Percentiles rank a stretch among this genome's conserved stretches.
Conservation (phyloP, 2,329 filamentous ascomycete species). For the Fusarium xylarioides region DNA sequence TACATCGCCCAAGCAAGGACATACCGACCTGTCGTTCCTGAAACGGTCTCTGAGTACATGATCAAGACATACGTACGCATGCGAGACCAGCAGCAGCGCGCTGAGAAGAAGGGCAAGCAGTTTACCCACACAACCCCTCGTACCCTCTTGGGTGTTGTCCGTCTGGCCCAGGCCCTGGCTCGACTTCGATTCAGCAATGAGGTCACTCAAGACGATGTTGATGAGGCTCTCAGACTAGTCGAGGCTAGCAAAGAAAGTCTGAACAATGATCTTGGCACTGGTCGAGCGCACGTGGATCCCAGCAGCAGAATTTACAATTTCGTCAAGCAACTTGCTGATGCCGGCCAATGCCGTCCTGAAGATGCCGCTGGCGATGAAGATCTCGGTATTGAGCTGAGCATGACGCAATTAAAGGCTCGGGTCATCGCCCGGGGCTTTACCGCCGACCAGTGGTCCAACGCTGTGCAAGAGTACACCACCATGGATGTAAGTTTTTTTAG, state of each 20-base stretch:
- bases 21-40: constrained; percentile 86
- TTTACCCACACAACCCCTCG: constrained; percentile 95
- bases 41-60: constrained; percentile 91
- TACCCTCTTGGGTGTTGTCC: constrained; percentile 90
- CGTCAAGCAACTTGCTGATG: constrained; percentile 86
- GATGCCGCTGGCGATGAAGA: constrained; percentile 65
- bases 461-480: constrained; percentile 87
- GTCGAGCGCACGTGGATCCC: constrained; percentile 76
- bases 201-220: constrained; percentile 91
- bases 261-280: constrained; percentile 72
- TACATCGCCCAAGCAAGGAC: constrained; percentile 94
- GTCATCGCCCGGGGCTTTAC: constrained; percentile 98
- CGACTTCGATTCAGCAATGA: constrained; percentile 87
- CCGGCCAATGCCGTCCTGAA: constrained; percentile 83
- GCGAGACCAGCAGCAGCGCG: constrained; percentile 89
- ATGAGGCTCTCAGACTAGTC: constrained; percentile 89
- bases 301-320: constrained; percentile 95
- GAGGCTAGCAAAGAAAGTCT: constrained; percentile 94
- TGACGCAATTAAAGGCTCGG: constrained; percentile 88
- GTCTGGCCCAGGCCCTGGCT: constrained; percentile 92
- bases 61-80: constrained; percentile 96
- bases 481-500: constrained; percentile 79
- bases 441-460: constrained; percentile 86
- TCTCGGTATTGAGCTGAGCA: constrained; percentile 74
- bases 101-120: constrained; percentile 89